These are phyloP conservation scores for Spergularia marina DNA, from an alignment of 148 eudicot species.

Conservation along the genomic window DNA sequence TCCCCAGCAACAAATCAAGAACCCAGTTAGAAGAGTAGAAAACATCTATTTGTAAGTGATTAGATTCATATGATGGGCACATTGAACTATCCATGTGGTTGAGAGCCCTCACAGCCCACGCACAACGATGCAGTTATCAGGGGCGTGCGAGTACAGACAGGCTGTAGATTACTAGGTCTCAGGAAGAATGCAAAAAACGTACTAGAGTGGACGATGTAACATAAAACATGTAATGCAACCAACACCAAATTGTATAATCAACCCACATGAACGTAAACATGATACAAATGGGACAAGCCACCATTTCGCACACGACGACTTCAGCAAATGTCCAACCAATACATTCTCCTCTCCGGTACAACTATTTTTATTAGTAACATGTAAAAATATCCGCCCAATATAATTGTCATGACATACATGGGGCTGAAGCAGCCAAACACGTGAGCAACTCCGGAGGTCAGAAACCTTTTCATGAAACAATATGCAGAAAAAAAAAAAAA, in stretches of 20 bases:
- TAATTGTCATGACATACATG: neutral
- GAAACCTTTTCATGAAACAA: neutral
- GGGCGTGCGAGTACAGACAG: neutral
- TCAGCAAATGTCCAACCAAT: neutral
- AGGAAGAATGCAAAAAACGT: neutral
- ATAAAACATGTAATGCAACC: neutral
- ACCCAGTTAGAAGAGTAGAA: neutral
- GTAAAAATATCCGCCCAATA: neutral
- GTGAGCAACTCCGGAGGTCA: no score
- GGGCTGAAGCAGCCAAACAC: neutral
- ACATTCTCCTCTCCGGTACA: neutral
- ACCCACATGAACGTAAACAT: neutral
- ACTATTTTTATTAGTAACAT: neutral
- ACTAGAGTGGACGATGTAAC: no score
- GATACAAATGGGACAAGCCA: neutral
- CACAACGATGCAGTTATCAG: neutral
- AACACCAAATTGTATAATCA: neutral
- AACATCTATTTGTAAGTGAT: neutral
- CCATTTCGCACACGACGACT: neutral
- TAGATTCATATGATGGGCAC: neutral
- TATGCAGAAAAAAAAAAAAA: neutral
- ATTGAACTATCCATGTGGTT: no score
- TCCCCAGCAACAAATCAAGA: neutral
- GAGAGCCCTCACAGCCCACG: neutral
- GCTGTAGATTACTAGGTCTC: no score